These are phyloP conservation scores for Candida koratica DNA, from an alignment of 805 yeast genomes.

Conservation along the genomic window DNA sequence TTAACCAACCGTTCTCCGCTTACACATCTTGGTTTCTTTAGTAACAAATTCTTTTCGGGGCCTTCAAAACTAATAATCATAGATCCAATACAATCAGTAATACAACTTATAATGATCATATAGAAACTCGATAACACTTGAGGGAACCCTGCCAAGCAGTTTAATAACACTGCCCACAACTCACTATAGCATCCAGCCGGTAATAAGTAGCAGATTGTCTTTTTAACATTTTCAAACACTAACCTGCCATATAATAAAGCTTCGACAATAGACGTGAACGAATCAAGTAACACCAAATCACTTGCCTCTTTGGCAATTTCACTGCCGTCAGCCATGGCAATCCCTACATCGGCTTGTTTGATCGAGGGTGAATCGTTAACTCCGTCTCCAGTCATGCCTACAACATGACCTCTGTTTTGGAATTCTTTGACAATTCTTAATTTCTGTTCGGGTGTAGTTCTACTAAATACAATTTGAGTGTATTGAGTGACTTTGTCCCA, in stretches of 20 bases:
- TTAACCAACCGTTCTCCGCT: constrained; percentile 41
- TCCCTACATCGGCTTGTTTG: constrained; percentile 34
- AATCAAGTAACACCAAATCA: constrained; percentile 28
- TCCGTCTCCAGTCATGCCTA: constrained; percentile 38
- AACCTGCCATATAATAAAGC: constrained; percentile 42
- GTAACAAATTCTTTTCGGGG: constrained; percentile 40
- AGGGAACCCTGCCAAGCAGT: constrained; percentile 47
- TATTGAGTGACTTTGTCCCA: constrained; percentile 40
- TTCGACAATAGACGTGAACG: constrained; percentile 25
- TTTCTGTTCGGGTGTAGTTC: constrained; percentile 50
- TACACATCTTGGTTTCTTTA: constrained; percentile 39
- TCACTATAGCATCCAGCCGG: constrained; percentile 54
- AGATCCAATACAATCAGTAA: constrained; percentile 47
- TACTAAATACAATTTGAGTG: constrained; percentile 38
- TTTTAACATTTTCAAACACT: constrained; percentile 47
- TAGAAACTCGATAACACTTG: constrained; percentile 46
- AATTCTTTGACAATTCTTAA: constrained; percentile 45
- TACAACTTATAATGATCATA: constrained; percentile 49
- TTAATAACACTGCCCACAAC: constrained; percentile 47
- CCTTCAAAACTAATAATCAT: constrained; percentile 43
- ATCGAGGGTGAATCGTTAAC: constrained; percentile 35
- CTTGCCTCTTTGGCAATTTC: constrained; percentile 39
- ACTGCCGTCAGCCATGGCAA: constrained; percentile 26
- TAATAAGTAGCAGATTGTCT: constrained; percentile 43
- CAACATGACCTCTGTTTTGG: constrained; percentile 27